Evolutionary conservation across 345 rosid genomes (phyloP).

Genomic region (Camelina neglecta): DNA sequence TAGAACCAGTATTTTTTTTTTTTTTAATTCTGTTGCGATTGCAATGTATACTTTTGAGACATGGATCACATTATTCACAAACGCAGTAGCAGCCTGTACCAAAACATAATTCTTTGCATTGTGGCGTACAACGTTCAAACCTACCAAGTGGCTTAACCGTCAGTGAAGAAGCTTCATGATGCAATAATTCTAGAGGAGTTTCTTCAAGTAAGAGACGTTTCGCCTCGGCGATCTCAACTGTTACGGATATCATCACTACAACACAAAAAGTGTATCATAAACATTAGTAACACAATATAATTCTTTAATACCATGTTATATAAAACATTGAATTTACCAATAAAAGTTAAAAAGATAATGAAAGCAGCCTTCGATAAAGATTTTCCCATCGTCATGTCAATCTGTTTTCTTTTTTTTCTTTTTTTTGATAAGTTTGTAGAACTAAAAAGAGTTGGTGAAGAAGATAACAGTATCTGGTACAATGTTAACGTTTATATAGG

Average conservation of each 20-base stretch:
- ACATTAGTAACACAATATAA: not conserved
- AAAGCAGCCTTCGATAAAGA: not conserved
- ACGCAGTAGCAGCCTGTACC: not conserved
- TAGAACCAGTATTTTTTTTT: too few species aligned
- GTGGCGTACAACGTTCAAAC: slow-evolving; percentile 14
- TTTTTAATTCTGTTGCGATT: not conserved
- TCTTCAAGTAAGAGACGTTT: slow-evolving; percentile 3
- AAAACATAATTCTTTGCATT: slow-evolving; percentile 32
- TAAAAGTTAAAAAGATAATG: slow-evolving; percentile 17
- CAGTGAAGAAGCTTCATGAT: too few species aligned
- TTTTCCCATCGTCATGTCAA: not conserved
- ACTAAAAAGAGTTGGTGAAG: not conserved
- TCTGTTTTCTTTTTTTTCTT: too few species aligned
- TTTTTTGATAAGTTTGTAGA: not conserved
- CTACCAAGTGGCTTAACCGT: not conserved
- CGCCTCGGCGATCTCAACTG: slow-evolving; percentile 20
- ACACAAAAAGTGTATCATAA: not conserved
- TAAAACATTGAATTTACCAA: slow-evolving; percentile 10
- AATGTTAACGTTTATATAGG: slow-evolving; percentile 2
- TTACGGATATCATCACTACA: slow-evolving; percentile 22
- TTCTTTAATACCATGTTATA: not conserved
- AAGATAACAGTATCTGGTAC: not conserved
- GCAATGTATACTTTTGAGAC: not conserved
- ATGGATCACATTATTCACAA: not conserved
- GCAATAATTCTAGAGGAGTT: too few species aligned